These are phyloP conservation scores for Strobilomyces dryophilus DNA, from an alignment of 768 basidiomycete species.

Conservation along the genomic window DNA sequence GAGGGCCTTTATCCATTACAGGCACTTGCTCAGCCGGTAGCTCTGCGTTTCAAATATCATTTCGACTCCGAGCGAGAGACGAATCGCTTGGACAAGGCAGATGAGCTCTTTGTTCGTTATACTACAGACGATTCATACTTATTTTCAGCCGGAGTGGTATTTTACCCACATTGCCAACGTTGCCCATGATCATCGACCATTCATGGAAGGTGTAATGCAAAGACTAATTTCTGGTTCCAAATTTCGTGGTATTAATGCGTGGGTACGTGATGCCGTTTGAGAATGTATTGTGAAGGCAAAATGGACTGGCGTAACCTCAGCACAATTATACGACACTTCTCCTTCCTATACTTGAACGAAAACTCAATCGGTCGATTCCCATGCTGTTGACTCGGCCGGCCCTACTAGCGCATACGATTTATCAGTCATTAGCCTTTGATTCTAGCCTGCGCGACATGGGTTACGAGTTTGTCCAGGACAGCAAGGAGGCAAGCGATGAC, in stretches of 20 bases:
- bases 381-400: slow-evolving; percentile 72
- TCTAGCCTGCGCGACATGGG: slow-evolving; percentile 69
- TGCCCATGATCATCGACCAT: slow-evolving; percentile 76
- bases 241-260: slow-evolving; percentile 63
- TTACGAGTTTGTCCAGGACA: slow-evolving; percentile 46
- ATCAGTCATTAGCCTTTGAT: slow-evolving; percentile 89
- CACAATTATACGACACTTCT: slow-evolving; percentile 80
- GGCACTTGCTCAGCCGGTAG: slow-evolving; percentile 77
- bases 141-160: slow-evolving; percentile 89
- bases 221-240: slow-evolving; percentile 60
- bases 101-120: background rate
- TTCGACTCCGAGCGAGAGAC: slow-evolving; percentile 86
- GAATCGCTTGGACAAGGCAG: slow-evolving; percentile 89
- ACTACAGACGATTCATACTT: background rate
- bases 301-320: slow-evolving; percentile 36
- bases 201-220: slow-evolving; percentile 77
- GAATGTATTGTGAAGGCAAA: background rate
- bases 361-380: slow-evolving; percentile 73
- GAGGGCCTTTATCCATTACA: slow-evolving; percentile 79
- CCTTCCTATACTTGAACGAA: slow-evolving; percentile 70
- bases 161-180: slow-evolving; percentile 89
- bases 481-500: slow-evolving; percentile 5
- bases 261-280: slow-evolving; percentile 45
- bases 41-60: slow-evolving; percentile 90
- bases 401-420: slow-evolving; percentile 91